Percentiles rank a stretch among this genome's conserved stretches.
Evolutionary conservation across 768 basidiomycete genomes (phyloP).

Genomic region (Grammothele lineata): DNA sequence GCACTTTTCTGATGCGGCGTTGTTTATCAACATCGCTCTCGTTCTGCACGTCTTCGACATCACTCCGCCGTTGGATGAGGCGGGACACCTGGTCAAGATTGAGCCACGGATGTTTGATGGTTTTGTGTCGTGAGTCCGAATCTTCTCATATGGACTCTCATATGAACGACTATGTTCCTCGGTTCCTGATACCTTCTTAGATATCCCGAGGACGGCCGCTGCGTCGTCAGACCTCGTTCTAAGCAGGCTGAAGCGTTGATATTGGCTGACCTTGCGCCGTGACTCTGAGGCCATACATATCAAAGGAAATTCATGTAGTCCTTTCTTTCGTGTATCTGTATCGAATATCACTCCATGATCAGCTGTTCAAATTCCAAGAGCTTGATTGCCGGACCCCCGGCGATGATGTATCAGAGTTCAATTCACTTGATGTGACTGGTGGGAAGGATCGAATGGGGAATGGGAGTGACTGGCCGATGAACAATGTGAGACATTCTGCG

Average conservation of each 20-base stretch:
- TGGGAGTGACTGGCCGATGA: too few relatives aligned
- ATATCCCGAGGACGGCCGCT: neutral
- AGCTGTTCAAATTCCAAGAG: too few relatives aligned
- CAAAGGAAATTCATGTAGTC: too few relatives aligned
- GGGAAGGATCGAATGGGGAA: too few relatives aligned
- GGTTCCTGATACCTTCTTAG: too few relatives aligned
- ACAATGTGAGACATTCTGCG: too few relatives aligned
- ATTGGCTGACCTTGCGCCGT: neutral
- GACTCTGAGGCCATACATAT: too few relatives aligned
- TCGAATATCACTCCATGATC: too few relatives aligned
- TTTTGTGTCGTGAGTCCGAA: neutral
- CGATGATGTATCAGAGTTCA: too few relatives aligned
- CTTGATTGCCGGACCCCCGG: too few relatives aligned
- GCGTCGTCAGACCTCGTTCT: constrained; percentile 5
- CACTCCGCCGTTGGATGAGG: constrained; percentile 2
- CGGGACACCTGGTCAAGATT: constrained; percentile 2
- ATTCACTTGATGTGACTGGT: too few relatives aligned
- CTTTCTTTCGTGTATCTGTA: too few relatives aligned
- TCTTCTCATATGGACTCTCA: neutral
- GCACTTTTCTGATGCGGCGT: neutral
- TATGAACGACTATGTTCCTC: neutral
- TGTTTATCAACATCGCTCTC: constrained; percentile 12
- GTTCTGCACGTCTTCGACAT: constrained; percentile 16
- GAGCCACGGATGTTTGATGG: neutral
- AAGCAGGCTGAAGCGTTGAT: constrained; percentile 1